Evolutionary conservation across 768 basidiomycete species (phyloP).

Genomic region (Lactarius hatsudake): DNA sequence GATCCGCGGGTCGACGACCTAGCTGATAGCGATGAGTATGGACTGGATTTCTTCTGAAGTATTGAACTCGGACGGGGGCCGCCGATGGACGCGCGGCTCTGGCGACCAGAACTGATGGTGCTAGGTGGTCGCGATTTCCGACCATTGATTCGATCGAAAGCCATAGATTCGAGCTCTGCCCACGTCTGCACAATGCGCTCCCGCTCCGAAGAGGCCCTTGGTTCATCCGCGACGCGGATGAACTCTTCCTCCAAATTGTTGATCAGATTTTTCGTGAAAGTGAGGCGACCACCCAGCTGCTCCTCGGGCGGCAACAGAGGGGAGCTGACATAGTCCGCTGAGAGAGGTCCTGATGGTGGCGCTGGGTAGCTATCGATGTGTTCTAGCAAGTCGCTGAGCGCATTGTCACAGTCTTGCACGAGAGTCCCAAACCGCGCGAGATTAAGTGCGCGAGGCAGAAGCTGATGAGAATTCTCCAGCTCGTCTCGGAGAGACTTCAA

Average conservation of each 20-base stretch:
- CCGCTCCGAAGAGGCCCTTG: slow-evolving; percentile 57
- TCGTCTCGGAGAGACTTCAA: slow-evolving; percentile 60
- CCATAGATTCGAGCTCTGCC: slow-evolving; percentile 81
- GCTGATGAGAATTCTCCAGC: slow-evolving; percentile 46
- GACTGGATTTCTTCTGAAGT: slow-evolving; percentile 34
- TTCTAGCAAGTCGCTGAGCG: slow-evolving; percentile 80
- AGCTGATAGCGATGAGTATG: slow-evolving; percentile 43
- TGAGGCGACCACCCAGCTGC: slow-evolving; percentile 59
- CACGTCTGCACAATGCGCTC: slow-evolving; percentile 75
- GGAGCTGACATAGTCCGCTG: slow-evolving; percentile 48
- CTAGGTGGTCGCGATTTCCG: slow-evolving; percentile 66
- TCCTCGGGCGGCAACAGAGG: slow-evolving; percentile 55
- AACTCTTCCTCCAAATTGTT: slow-evolving; percentile 45
- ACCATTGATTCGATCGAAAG: slow-evolving; percentile 58
- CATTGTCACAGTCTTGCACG: slow-evolving; percentile 61
- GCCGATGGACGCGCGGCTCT: slow-evolving; percentile 48
- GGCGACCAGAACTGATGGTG: slow-evolving; percentile 60
- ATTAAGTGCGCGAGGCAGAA: slow-evolving; percentile 50
- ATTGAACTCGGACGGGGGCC: slow-evolving; percentile 27
- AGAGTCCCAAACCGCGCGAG: slow-evolving; percentile 53
- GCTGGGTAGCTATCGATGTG: slow-evolving; percentile 84
- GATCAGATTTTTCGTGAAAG: slow-evolving; percentile 58
- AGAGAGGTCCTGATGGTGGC: slow-evolving; percentile 48
- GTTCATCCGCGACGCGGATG: slow-evolving; percentile 50
- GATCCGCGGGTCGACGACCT: slow-evolving; percentile 31